Percentiles rank a stretch among this genome's conserved stretches.
Conservation (phyloP, 495 filamentous ascomycete species). For the Penicillium lagena region DNA sequence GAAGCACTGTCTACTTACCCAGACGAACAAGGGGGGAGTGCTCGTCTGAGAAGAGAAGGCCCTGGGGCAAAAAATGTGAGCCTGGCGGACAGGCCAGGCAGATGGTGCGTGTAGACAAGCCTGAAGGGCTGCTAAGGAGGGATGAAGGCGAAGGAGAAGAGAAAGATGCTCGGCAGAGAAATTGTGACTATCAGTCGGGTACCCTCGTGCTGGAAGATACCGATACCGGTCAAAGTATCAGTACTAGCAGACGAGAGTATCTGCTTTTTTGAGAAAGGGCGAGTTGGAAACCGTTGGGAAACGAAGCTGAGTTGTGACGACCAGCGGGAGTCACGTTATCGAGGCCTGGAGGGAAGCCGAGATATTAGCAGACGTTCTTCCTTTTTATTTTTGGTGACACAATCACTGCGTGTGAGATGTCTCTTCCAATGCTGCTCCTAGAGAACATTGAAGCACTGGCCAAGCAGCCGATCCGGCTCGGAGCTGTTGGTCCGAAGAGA, state of each 20-base stretch:
- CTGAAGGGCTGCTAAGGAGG: constrained; percentile 73
- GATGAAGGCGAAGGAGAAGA: constrained; percentile 68
- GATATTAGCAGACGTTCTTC: too few species aligned
- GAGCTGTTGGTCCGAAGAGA: too few species aligned
- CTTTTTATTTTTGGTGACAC: too few species aligned
- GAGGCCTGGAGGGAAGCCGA: constrained; percentile 52
- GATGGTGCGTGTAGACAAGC: constrained; percentile 33
- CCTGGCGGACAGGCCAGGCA: constrained; percentile 58
- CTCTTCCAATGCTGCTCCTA: too few species aligned
- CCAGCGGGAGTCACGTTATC: constrained; percentile 64
- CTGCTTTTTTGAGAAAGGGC: constrained; percentile 40
- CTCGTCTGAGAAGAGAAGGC: constrained; percentile 92
- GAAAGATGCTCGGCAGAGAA: constrained; percentile 69
- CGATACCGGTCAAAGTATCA: constrained; percentile 89
- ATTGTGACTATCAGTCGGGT: constrained; percentile 66
- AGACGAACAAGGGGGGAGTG: constrained; percentile 82
- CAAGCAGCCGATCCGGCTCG: too few species aligned
- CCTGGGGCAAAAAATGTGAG: constrained; percentile 51
- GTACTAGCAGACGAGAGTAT: constrained; percentile 85
- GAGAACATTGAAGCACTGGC: too few species aligned
- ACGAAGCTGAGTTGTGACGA: constrained; percentile 5
- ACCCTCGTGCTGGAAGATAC: constrained; percentile 69
- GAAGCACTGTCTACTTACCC: constrained; percentile 65
- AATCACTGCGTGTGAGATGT: too few species aligned
- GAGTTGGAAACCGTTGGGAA: constrained; percentile 7